These are phyloP conservation scores for Allantophomopsis cytisporea DNA, from an alignment of 2,329 filamentous ascomycete genomes.

Conservation along the genomic window DNA sequence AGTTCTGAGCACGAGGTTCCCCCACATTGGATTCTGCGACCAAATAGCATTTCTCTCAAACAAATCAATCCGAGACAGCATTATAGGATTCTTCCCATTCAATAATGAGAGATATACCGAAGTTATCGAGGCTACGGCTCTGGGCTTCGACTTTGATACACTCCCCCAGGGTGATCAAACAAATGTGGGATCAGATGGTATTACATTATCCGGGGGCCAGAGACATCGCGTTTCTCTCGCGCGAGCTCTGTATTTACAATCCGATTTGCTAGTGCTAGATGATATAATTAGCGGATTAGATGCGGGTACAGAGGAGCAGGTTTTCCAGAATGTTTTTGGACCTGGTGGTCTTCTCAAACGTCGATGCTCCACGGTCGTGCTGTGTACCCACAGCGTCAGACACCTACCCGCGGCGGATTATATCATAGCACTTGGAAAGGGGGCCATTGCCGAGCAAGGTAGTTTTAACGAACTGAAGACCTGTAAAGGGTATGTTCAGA, in stretches of 20 bases:
- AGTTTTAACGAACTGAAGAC: constrained; percentile 19
- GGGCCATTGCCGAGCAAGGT: constrained; percentile 21
- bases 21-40: constrained; percentile 23
- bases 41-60: constrained; percentile 29
- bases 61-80: constrained; percentile 21
- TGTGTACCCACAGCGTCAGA: constrained; percentile 17
- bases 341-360: constrained; percentile 3
- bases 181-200: constrained; percentile 14
- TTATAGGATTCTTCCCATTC: constrained; percentile 15
- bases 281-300: constrained; percentile 10
- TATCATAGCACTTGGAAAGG: constrained; percentile 20
- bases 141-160: constrained; percentile 5
- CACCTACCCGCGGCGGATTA: constrained; percentile 20
- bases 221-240: constrained; percentile 6
- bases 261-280: constrained; percentile 5
- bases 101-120: constrained; percentile 11
- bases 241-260: constrained; percentile 8
- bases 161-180: constrained; percentile 12
- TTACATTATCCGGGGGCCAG: constrained; percentile 12
- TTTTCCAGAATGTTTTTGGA: constrained; percentile 5
- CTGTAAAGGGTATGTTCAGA: constrained; percentile 20
- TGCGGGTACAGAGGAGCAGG: constrained; percentile 4
- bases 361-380: constrained; percentile 18
- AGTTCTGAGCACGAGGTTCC: constrained; percentile 4
- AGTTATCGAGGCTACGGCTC: constrained; percentile 7